phyloP scores from a whole-genome alignment of 441 rosid species.

The Aquilaria agallochum region DNA sequence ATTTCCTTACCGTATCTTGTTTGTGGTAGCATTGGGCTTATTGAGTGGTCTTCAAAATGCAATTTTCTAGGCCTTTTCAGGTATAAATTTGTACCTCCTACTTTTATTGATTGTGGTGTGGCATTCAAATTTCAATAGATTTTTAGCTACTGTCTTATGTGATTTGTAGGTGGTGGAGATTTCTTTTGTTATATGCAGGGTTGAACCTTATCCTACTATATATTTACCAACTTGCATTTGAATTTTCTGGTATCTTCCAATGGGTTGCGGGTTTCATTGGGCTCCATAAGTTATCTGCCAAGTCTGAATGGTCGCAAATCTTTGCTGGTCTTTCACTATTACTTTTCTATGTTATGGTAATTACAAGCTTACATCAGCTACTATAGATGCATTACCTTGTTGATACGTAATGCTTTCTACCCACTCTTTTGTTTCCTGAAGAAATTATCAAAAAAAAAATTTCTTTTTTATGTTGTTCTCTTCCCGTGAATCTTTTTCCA shows the following conservation, averaged over 20 bases:
- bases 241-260: conserved; percentile 24
- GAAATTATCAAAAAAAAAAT: too few relatives aligned
- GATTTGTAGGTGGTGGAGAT: conserved; percentile 51
- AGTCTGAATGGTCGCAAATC: conserved; percentile 38
- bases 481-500: not conserved
- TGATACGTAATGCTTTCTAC: too few relatives aligned
- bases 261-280: conserved; percentile 37
- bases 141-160: conserved; percentile 4
- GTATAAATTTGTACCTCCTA: conserved; percentile 25
- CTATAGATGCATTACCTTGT: too few relatives aligned
- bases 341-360: conserved; percentile 46
- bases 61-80: conserved; percentile 48
- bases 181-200: conserved; percentile 43
- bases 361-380: not conserved
- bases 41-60: conserved; percentile 57
- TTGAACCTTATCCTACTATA: conserved; percentile 41
- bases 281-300: conserved; percentile 38
- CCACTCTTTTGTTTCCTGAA: too few relatives aligned
- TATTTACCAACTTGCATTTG: conserved; percentile 43
- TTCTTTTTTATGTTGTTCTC: too few relatives aligned
- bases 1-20: conserved; percentile 52
- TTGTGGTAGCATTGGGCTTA: conserved; percentile 48
- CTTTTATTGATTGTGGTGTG: not conserved
- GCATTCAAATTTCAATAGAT: conserved; percentile 12
- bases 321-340: conserved; percentile 43